Evolutionary conservation across 129 eudicot genomes (phyloP).

Genomic region (Flaveria robusta): DNA sequence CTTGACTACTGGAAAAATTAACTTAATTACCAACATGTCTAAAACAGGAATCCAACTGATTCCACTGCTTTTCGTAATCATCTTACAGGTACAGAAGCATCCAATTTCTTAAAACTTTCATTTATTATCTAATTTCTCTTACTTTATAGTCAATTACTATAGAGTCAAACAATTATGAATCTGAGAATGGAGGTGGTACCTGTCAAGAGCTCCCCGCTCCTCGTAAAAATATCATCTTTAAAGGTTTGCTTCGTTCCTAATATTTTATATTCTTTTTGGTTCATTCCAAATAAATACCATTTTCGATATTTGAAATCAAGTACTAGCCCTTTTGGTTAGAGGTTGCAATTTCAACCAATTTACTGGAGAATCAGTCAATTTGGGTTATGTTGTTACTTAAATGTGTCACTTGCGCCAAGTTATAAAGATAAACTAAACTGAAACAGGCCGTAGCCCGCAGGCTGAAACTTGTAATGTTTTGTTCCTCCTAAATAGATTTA

Average conservation of each 20-base stretch:
- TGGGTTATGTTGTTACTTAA: neutral
- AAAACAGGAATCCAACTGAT: conserved; percentile 59
- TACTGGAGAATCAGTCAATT: neutral
- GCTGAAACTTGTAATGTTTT: too few species aligned
- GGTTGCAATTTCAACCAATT: neutral
- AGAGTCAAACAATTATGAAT: conserved; percentile 49
- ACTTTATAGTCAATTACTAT: conserved; percentile 19
- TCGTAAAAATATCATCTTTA: conserved; percentile 51
- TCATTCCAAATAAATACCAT: neutral
- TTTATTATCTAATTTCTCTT: neutral
- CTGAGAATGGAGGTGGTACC: conserved; percentile 37
- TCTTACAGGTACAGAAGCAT: conserved; percentile 49
- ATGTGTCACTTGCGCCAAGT: too few species aligned
- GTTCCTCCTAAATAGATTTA: too few species aligned
- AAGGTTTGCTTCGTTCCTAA: conserved; percentile 46
- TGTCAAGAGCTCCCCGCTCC: conserved; percentile 46
- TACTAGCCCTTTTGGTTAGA: neutral
- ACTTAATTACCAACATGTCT: conserved; percentile 32
- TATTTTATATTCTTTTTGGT: neutral
- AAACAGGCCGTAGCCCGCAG: too few species aligned
- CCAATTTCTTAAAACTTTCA: neutral
- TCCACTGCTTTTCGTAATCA: conserved; percentile 58
- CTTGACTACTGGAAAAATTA: neutral
- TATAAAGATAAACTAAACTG: too few species aligned
- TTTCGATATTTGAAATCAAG: neutral